Percentiles rank a stretch among this genome's conserved stretches.
Evolutionary conservation across 306 rosid species (phyloP).

Genomic region (Vicia sativa): DNA sequence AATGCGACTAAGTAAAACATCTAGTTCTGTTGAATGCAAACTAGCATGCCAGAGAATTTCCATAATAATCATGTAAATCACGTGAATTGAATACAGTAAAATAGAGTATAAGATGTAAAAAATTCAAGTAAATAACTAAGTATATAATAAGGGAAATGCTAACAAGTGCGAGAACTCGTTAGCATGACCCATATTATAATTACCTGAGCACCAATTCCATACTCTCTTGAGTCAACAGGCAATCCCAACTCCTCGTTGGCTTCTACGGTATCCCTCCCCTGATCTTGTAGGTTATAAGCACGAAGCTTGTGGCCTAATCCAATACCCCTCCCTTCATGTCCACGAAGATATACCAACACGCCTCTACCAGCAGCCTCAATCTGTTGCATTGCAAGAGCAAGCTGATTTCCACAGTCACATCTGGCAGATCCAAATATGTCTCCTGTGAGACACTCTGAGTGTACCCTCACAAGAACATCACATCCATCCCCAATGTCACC

Average conservation of each 20-base stretch:
- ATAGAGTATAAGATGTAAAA: constrained; percentile 14
- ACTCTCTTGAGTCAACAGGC: constrained; percentile 95
- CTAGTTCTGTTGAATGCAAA: constrained; percentile 24
- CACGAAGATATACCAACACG: constrained; percentile 86
- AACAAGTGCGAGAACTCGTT: too few species aligned
- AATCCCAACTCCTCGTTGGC: constrained; percentile 95
- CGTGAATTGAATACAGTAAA: constrained; percentile 5
- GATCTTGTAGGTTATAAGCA: constrained; percentile 86
- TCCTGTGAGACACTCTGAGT: constrained; percentile 96
- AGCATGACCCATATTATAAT: too few species aligned
- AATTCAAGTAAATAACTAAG: neutral
- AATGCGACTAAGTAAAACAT: constrained; percentile 16
- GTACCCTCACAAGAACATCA: constrained; percentile 93
- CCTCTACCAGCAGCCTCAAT: constrained; percentile 96
- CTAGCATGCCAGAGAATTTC: constrained; percentile 6
- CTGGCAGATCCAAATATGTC: constrained; percentile 96
- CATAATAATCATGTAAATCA: constrained; percentile 20
- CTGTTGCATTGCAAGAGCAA: constrained; percentile 86
- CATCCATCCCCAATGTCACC: constrained; percentile 90
- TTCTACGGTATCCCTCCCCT: constrained; percentile 86
- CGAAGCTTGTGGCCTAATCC: constrained; percentile 97
- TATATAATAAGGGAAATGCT: too few species aligned
- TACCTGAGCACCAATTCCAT: constrained; percentile 98
- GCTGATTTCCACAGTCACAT: constrained; percentile 92
- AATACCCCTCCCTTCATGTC: constrained; percentile 96